Conservation (phyloP, 805 yeast species). For the Saccharomycopsis capsularis region DNA sequence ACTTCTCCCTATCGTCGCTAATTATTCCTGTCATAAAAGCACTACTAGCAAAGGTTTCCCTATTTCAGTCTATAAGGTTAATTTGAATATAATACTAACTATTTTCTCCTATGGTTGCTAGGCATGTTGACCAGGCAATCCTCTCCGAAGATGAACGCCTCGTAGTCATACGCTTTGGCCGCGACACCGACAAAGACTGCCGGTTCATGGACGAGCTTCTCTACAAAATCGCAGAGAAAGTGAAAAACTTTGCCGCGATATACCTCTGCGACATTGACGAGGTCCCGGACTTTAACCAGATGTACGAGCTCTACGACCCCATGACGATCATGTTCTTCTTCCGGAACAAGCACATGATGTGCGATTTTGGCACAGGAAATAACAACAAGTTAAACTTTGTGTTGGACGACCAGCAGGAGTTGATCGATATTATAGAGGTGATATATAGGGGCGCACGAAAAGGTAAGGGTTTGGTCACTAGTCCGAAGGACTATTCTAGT, state of each 20-base stretch:
- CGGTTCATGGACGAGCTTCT: constrained; percentile 87
- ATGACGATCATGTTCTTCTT: constrained; percentile 90
- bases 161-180: constrained; percentile 84
- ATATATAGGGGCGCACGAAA: constrained; percentile 86
- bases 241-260: constrained; percentile 79
- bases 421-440: constrained; percentile 86
- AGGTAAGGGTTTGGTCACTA: constrained; percentile 78
- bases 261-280: constrained; percentile 76
- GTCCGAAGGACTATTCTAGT: constrained; percentile 21
- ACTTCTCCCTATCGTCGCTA: too few species aligned
- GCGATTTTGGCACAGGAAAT: constrained; percentile 97
- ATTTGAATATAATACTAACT: constrained; percentile 13
- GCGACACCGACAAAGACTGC: constrained; percentile 68
- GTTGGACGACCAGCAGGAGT: constrained; percentile 72
- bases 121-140: constrained; percentile 97
- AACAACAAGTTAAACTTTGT: constrained; percentile 88
- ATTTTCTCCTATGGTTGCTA: too few species aligned
- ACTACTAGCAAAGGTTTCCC: background rate
- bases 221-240: constrained; percentile 71
- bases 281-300: constrained; percentile 83
- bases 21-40: background rate
- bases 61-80: too few species aligned
- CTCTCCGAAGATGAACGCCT: constrained; percentile 85
- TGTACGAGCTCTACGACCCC: constrained; percentile 89
- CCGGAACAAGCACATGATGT: constrained; percentile 93